Percentiles rank a stretch among this genome's conserved stretches.
Evolutionary conservation across 352 stramenopile species (phyloP).

Genomic region (Phytophthora rubi): DNA sequence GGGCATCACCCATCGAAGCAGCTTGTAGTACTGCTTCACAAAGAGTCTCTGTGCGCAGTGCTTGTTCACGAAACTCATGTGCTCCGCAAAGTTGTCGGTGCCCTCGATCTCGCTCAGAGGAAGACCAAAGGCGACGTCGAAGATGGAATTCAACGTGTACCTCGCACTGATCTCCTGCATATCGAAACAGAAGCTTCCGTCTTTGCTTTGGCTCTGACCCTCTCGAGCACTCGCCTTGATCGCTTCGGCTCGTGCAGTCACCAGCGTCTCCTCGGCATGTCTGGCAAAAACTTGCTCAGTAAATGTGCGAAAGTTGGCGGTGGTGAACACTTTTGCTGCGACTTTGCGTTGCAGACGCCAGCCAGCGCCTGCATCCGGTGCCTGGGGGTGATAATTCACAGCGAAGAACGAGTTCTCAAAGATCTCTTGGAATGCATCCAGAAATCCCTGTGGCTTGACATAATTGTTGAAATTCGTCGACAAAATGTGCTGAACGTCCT

Average conservation of each 20-base stretch:
- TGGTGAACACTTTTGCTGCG: slow-evolving; percentile 90
- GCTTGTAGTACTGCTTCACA: slow-evolving; percentile 72
- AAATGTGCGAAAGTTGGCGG: slow-evolving; percentile 55
- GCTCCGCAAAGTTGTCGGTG: slow-evolving; percentile 40
- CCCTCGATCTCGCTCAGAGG: slow-evolving; percentile 42
- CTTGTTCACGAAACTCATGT: slow-evolving; percentile 65
- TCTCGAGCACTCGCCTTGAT: background rate
- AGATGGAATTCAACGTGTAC: slow-evolving; percentile 65
- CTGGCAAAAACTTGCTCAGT: slow-evolving; percentile 55
- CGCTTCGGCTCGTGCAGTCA: slow-evolving; percentile 9
- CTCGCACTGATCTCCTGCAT: slow-evolving; percentile 58
- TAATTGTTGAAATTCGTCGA: slow-evolving; percentile 75
- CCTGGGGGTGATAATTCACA: slow-evolving; percentile 70
- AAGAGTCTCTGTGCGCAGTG: slow-evolving; percentile 63
- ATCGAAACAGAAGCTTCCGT: slow-evolving; percentile 43
- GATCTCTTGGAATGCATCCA: slow-evolving; percentile 69
- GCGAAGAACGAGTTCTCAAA: slow-evolving; percentile 81
- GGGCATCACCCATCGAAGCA: slow-evolving; percentile 63
- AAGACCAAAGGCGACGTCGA: slow-evolving; percentile 64
- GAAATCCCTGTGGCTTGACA: slow-evolving; percentile 73
- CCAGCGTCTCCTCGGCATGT: slow-evolving; percentile 40
- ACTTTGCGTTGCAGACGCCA: slow-evolving; percentile 85
- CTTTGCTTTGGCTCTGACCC: background rate
- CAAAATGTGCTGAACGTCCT: slow-evolving; percentile 73
- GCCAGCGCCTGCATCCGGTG: slow-evolving; percentile 52